A percentile compares a stretch with the other conserved stretches of the same genome.
These are phyloP conservation scores for Pisolithus tinctorius DNA, from an alignment of 768 basidiomycete genomes.

Conservation along the genomic window DNA sequence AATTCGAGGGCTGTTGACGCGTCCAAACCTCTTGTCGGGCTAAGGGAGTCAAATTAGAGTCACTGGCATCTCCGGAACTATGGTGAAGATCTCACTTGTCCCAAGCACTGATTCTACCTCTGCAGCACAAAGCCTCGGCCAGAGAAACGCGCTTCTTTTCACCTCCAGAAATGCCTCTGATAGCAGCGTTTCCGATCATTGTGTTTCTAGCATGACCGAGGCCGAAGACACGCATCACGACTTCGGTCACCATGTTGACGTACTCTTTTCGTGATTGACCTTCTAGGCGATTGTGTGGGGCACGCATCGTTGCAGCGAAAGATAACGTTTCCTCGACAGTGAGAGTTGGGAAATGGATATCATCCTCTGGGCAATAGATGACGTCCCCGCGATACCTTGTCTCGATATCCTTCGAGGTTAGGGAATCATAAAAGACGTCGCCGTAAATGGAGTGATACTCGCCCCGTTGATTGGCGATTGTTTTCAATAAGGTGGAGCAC, in stretches of 20 bases:
- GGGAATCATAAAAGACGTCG: slow-evolving; percentile 40
- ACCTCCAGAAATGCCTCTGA: slow-evolving; percentile 71
- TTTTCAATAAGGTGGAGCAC: slow-evolving; percentile 45
- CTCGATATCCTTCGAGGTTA: slow-evolving; percentile 37
- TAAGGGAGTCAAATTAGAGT: slow-evolving; percentile 20
- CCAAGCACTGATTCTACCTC: slow-evolving; percentile 63
- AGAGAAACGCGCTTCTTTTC: slow-evolving; percentile 83
- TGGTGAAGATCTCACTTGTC: slow-evolving; percentile 50
- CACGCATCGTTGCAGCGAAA: slow-evolving; percentile 48
- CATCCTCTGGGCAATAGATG: slow-evolving; percentile 36
- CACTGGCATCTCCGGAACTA: background rate
- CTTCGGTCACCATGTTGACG: slow-evolving; percentile 30
- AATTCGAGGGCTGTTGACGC: slow-evolving; percentile 71
- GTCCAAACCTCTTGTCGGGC: slow-evolving; percentile 60
- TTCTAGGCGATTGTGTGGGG: slow-evolving; percentile 25
- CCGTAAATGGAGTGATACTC: slow-evolving; percentile 37
- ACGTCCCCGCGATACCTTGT: slow-evolving; percentile 43
- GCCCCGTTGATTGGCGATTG: slow-evolving; percentile 38
- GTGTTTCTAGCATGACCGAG: slow-evolving; percentile 67
- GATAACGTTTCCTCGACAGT: slow-evolving; percentile 41
- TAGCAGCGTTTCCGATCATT: slow-evolving; percentile 68
- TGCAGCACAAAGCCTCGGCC: slow-evolving; percentile 58
- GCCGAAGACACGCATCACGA: slow-evolving; percentile 66
- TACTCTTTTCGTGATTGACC: slow-evolving; percentile 21
- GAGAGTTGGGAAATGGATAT: slow-evolving; percentile 46